Percentiles rank a stretch among this genome's conserved stretches.
Conservation (phyloP, 2,329 filamentous ascomycete genomes). For the Ceratocystis lukuohia region DNA sequence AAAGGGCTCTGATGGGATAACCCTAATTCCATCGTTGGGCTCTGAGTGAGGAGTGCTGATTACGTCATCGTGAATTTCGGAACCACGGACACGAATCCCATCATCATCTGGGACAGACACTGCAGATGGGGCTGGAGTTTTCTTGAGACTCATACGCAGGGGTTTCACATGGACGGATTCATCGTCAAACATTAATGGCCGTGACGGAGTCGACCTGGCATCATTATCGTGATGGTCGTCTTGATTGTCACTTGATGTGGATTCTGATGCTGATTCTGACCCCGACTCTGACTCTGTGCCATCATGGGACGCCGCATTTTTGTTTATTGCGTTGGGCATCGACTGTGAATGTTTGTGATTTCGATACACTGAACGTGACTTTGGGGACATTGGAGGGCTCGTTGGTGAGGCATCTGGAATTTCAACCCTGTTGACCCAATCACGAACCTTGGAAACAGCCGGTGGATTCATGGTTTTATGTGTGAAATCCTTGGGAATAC, state of each 20-base stretch:
- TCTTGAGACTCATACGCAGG: conserved; percentile 8
- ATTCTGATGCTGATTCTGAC: conserved; percentile 4
- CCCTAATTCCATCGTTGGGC: conserved; percentile 33
- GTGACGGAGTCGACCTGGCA: background rate
- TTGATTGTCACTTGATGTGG: background rate
- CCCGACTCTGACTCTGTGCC: conserved; percentile 9
- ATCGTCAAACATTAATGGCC: conserved; percentile 10
- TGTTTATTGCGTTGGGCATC: conserved; percentile 15
- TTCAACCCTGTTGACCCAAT: conserved; percentile 47
- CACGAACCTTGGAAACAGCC: conserved; percentile 45
- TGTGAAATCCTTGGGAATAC: conserved; percentile 46
- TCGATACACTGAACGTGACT: conserved; percentile 5
- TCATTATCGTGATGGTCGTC: conserved; percentile 8
- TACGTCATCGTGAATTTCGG: conserved; percentile 10
- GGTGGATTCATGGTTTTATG: conserved; percentile 41
- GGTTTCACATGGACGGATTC: conserved; percentile 15
- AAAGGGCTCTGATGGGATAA: conserved; percentile 26
- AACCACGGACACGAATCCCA: conserved; percentile 23
- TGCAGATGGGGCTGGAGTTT: conserved; percentile 7
- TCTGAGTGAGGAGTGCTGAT: conserved; percentile 8
- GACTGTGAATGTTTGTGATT: conserved; percentile 16
- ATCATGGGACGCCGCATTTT: background rate
- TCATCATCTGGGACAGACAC: conserved; percentile 26
- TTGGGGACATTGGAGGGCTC: conserved; percentile 10
- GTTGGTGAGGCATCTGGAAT: conserved; percentile 28